Base-by-base conservation (phyloP, 345 rosid species). In the Corymbia maculata region DNA sequence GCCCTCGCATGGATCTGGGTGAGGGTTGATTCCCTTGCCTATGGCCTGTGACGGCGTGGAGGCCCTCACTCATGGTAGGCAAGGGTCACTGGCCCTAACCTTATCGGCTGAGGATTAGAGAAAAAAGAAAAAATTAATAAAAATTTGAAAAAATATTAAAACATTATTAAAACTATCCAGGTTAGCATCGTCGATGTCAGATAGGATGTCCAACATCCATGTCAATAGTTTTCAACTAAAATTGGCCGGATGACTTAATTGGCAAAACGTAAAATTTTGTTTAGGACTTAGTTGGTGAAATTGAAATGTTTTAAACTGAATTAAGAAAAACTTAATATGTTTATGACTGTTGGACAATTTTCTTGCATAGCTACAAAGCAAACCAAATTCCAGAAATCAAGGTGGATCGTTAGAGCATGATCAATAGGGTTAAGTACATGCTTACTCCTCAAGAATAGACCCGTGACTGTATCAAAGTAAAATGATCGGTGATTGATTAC, bases 21-120 rank as follows among this genome's bases (percentile, higher is more conserved):
- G 42, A 36, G 42, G 42, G 13, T 2, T 0, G 1, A 55, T 0
- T 0, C 0, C 61, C 22, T 55, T 22, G 13, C 61, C 0, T 22
- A 4, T 55, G 13, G 61, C 24, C 21, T 21, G 28, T 0, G 0
- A 55, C 28, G 28, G 61, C 24, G 1, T 55, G 9, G 0, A 12
- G 2, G 0, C 61, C 61, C 61, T 55, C 1, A 1, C 8, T 2
- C 0, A 55, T 26, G 24, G 12, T 0, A 22, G 2, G 26, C 59
- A 53, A 53, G 59, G 59, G 59, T 53, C 26, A 53, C 11, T 53
- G 0, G 21, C 26, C 26, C 26, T 53, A 28, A 55, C 0, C 6
- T 55, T 28, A 21, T 2, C 0, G 1, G 6, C 28, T 0, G 8
- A 2, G 24, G 61, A 0, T 55, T 55, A 55, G 28, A 55, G 0